Conservation (phyloP, 345 rosid genomes). For the Balakata baccata region DNA sequence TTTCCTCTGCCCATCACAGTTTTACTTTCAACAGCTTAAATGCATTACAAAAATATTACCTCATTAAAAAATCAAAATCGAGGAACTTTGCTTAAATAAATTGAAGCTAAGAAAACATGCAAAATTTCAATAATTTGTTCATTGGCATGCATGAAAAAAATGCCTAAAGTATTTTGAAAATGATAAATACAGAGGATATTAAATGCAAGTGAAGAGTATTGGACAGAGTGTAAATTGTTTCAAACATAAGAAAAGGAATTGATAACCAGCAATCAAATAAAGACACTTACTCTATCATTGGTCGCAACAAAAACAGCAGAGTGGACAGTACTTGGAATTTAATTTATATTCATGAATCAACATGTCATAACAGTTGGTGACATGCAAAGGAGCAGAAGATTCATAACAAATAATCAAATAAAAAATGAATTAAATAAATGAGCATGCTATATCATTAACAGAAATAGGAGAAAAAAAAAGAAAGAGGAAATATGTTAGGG, state of each 20-base stretch:
- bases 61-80: neutral
- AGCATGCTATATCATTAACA: slow-evolving; percentile 14
- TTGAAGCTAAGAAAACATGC: neutral
- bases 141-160: neutral
- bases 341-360: neutral
- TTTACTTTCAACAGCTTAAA: too few relatives aligned
- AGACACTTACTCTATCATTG: neutral
- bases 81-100: neutral
- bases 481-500: slow-evolving; percentile 20
- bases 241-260: neutral
- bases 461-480: neutral
- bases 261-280: neutral
- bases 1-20: too few relatives aligned
- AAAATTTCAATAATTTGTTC: neutral
- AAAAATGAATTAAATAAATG: slow-evolving; percentile 9
- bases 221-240: neutral
- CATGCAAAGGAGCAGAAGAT: neutral
- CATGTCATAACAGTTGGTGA: neutral
- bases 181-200: neutral
- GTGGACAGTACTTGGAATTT: too few relatives aligned
- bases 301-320: neutral
- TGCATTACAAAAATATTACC: too few relatives aligned
- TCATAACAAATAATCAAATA: neutral
- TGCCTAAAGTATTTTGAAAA: neutral
- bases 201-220: neutral